These are phyloP conservation scores for Debaryomycetaceae sp. DNA, from an alignment of 1,139 yeast species.

Conservation along the genomic window DNA sequence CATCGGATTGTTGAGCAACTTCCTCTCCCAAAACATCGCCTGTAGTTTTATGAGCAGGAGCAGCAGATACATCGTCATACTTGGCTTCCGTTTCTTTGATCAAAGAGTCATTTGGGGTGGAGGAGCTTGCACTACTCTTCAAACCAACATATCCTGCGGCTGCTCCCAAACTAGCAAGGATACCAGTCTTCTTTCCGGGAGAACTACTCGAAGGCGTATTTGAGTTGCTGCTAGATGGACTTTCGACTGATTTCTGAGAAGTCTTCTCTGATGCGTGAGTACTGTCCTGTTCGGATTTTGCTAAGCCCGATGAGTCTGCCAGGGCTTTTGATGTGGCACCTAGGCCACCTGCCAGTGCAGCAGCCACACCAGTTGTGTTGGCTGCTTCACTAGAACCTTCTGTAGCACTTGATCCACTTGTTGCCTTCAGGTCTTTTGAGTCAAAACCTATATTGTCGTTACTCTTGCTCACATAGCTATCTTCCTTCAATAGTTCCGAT, in stretches of 20 bases:
- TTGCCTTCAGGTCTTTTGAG: background rate
- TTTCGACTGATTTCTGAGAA: background rate
- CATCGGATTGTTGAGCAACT: constrained; percentile 4
- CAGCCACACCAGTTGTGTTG: constrained; percentile 12
- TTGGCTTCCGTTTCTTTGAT: constrained; percentile 19
- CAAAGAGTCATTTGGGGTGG: constrained; percentile 12
- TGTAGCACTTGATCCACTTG: background rate
- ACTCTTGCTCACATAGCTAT: background rate
- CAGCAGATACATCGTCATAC: constrained; percentile 18
- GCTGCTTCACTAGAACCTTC: constrained; percentile 13
- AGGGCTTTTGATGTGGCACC: background rate
- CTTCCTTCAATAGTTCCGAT: background rate
- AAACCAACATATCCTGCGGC: constrained; percentile 24
- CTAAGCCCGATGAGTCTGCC: background rate
- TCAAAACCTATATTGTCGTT: background rate
- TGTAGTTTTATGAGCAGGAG: constrained; percentile 15
- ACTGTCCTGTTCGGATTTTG: background rate
- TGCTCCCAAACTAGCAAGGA: constrained; percentile 19
- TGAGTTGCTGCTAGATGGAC: background rate
- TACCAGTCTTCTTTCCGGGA: constrained; percentile 11
- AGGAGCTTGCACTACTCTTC: background rate
- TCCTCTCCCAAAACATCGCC: constrained; percentile 5
- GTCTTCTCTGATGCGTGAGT: background rate
- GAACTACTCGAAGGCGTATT: background rate
- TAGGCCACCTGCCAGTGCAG: constrained; percentile 5